Base-by-base conservation (phyloP, 179 eudicot genomes). In the Vitellaria paradoxa region DNA sequence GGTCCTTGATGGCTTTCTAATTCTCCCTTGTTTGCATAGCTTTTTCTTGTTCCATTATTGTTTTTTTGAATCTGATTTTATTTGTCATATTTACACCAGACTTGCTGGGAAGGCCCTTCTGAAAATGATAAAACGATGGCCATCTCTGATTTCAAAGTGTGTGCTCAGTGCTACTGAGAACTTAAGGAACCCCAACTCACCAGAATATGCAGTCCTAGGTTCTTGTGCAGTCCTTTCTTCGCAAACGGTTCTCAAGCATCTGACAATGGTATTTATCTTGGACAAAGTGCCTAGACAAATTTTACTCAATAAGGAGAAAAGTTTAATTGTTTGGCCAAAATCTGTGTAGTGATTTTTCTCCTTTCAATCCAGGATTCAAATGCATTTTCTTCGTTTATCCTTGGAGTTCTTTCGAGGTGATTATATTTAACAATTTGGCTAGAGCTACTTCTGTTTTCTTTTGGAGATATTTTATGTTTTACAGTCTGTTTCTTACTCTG, bases 91-190 rank as follows among this genome's bases (percentile, higher is more conserved):
- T 76, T 74, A 59, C 75, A 62, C 78, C 89, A 96, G 99, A 83
- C 91, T 87, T 89, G 98, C 99, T 73, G 93, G 93, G 53, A 96
- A 89, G 87, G 88, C 90, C 75, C 88, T 96, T 77, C 84, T 94
- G 75, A 96, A 94, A 88, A 85, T 92, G 90, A 85, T 96, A 68
- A 96, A 91, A 82, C 86, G 98, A 80, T 96, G 99, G 99, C 99
- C 97, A n/a, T 85, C 89, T 24, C 84, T 91, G 86, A 83, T 87
- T 81, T 89, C 98, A 66, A 88, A 86, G 81, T 91, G 92, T 82
- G 91, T 94, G 77, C 83, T 84, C 76, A 77, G 82, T 55, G 84
- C 94, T 77, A 77, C 89, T 30, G 93, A 92, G 73, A 92, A 89
- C 82, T 82, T 96, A 77, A 80, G 85, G 81, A 79, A 88, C 72